Evolutionary conservation across 1,284 basidiomycete genomes (phyloP), one percentile per base, ranked within the genome.

Genomic region (Ceratobasidium sp.): DNA sequence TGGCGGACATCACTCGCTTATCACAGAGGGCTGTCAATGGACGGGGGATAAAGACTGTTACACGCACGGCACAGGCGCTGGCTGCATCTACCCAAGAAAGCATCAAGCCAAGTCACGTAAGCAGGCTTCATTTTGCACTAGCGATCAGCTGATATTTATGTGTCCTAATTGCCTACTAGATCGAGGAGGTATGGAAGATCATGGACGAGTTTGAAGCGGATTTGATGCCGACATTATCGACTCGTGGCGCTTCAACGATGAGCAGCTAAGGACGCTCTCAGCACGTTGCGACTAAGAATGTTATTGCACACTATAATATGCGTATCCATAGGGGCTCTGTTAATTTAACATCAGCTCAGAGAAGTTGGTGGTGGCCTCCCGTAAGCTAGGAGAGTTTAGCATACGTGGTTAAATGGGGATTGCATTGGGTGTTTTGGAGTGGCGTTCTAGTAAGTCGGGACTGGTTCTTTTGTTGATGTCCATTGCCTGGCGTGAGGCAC

Each of bases 61-160:
- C 46, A 7, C 59, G 59, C 4, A 62, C 43, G 9, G 8, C 59
- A 28, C 59, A 62, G 26, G 43, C 59, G 5, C 18, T 62, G 43
- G 43, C 59, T 2, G 9, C 46, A 7, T 11, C n/a, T 18, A 26
- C 28, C 11, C 16, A 35, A 1, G 26, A 47, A 41, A n/a, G 3
- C 9, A n/a, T 62, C 2, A 47, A 41, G 21, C 43, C 43, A 7
- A 14, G 5, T 30, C 59, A 62, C 30, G 59, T 47, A 30, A 46
- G 59, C 46, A 16, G 11, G 5, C 7, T 41, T 38, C 13, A 32
- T 16, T 23, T 21, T 28, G 8, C 14, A n/a, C n/a, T 9, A 52
- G 14, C 3, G 14, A 21, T 16, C 4, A 21, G 18, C 18, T 55
- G 4, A 26, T 26, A 7, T 8, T 26, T 9, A 26, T 55, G 21